Conservation (phyloP, 352 stramenopile genomes). For the Pythium brachiatum region DNA sequence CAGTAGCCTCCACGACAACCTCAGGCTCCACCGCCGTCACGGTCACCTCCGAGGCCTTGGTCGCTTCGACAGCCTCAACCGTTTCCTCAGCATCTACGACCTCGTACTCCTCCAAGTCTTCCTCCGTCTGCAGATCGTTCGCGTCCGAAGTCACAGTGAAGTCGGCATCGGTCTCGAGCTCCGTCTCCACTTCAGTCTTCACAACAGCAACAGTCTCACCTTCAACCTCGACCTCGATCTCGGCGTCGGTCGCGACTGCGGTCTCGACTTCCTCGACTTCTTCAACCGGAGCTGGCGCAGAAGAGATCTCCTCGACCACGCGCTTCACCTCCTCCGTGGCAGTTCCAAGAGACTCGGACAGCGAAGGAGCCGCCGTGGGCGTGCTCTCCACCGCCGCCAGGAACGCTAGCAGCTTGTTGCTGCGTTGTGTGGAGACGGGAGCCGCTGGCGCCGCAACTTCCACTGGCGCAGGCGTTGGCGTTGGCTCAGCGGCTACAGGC, state of each 20-base stretch:
- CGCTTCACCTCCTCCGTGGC: background rate
- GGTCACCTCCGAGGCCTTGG: background rate
- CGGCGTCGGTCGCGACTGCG: background rate
- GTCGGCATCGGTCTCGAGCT: background rate
- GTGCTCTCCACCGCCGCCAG: constrained; percentile 10
- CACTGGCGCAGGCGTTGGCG: too few relatives aligned
- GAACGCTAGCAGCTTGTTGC: constrained; percentile 20
- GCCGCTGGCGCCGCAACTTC: background rate
- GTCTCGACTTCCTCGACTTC: background rate
- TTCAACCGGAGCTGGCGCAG: background rate
- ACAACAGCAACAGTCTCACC: constrained; percentile 5
- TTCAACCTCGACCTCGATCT: constrained; percentile 10
- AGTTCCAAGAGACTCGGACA: background rate
- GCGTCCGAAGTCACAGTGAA: background rate
- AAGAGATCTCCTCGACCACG: background rate
- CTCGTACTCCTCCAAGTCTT: constrained; percentile 2
- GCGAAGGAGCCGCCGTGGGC: background rate
- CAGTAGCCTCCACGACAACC: background rate
- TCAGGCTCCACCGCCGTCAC: background rate
- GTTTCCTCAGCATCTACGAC: constrained; percentile 1
- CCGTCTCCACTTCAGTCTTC: constrained; percentile 17
- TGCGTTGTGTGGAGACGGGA: background rate
- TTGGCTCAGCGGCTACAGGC: background rate
- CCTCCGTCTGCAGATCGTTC: constrained; percentile 5
- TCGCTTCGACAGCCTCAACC: background rate